Evolutionary conservation across 208 protist genomes (phyloP), one percentile per base, ranked within the genome.

Genomic region (Trypanosoma boissoni): DNA sequence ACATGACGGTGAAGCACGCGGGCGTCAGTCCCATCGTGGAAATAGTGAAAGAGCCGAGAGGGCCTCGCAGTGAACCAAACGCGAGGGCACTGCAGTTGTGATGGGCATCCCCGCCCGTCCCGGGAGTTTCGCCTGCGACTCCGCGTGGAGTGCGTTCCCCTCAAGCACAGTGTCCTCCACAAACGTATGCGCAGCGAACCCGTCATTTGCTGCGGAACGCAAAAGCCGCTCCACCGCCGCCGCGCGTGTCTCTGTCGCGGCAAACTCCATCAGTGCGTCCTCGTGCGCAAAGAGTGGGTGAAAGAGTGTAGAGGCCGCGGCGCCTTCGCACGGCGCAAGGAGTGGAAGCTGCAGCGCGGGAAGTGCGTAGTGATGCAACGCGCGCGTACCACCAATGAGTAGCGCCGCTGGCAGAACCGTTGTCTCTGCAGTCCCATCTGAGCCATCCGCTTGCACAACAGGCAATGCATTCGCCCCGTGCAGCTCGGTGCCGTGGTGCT

Each of bases 361-460:
- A 10, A 86, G 63, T 0, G 59, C 63, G 71, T 89, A 89, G 65
- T 86, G 74, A 65, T 89, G 83, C 10, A 80, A 31, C 1, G 83
- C 85, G 3, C 53, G 70, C 34, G 76, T 79, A 10, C 83, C 78
- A 18, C 83, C 83, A 0, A 86, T 58, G 18, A 83, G 37, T 16
- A 20, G 31, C 12, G 67, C 55, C 1, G 32, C 58, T 4, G 78
- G 78, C 2, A 66, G n/a, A 8, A 83, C 46, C 7, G 79, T 12
- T 26, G 76, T 72, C 4, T 48, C 58, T 6, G 41, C 29, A 2
- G 29, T 37, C 8, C 23, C 55, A 16, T 32, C 28, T 18, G 0
- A 23, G 28, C 12, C 2, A 8, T 57, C 24, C 1, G 55, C 61
- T 14, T 48, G 58, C 46, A 86, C 41, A 37, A 86, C 39, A 21